A percentile compares a stretch with the other conserved stretches of the same genome.
Conservation (phyloP, 257 asterid genomes). For the Nicotiana attenuata region DNA sequence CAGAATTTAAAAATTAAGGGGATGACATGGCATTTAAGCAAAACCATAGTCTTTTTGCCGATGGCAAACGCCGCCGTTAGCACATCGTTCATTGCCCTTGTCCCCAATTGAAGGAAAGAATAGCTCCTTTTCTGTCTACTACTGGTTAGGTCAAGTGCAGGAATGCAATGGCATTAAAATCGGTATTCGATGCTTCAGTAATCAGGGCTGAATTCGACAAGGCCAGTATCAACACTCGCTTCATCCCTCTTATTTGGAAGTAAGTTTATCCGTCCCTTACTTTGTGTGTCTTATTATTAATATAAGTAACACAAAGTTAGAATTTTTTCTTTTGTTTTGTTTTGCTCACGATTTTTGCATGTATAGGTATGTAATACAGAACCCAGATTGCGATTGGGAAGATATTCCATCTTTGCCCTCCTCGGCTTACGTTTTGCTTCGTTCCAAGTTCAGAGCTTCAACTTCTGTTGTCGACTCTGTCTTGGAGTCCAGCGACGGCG, state of each 20-base stretch:
- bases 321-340: too few species aligned
- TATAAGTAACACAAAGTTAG: too few species aligned
- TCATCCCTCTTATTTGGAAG: constrained; percentile 89
- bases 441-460: constrained; percentile 59
- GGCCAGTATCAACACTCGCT: constrained; percentile 57
- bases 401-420: constrained; percentile 84
- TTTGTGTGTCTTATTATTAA: not conserved
- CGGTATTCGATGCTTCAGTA: constrained; percentile 68
- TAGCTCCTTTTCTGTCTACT: not conserved
- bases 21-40: not conserved
- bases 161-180: constrained; percentile 46
- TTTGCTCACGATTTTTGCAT: not conserved
- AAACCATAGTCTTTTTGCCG: not conserved
- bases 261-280: constrained; percentile 17
- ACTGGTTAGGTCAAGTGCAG: not conserved
- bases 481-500: constrained; percentile 59
- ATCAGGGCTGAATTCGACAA: constrained; percentile 60
- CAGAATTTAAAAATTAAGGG: not conserved
- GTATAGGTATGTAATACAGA: constrained; percentile 41
- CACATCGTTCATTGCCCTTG: not conserved
- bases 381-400: constrained; percentile 72
- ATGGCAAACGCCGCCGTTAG: not conserved
- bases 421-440: constrained; percentile 63
- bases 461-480: constrained; percentile 71
- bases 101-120: not conserved